phyloP scores from a whole-genome alignment of 2,329 filamentous ascomycete species.

The Tolypocladium sp. region DNA sequence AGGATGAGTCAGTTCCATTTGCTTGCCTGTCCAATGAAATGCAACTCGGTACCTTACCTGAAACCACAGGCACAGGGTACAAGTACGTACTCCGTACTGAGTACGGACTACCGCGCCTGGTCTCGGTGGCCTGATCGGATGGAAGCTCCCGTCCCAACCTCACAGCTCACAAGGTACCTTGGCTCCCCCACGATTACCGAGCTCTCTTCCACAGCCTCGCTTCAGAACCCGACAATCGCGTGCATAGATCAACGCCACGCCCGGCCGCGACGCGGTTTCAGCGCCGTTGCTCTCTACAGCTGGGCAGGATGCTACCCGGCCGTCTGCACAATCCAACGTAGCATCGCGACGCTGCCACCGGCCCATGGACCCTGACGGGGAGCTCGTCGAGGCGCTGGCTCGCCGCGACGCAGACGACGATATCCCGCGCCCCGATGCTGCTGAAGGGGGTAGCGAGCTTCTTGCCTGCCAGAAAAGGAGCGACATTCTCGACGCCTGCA shows the following conservation, averaged over 20 bases:
- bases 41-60: no score
- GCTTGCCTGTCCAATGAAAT: background rate
- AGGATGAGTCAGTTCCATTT: background rate
- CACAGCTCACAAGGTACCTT: background rate
- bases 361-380: conserved; percentile 8
- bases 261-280: background rate
- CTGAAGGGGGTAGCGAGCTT: conserved; percentile 1
- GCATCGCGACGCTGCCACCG: background rate
- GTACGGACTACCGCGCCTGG: background rate
- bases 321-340: background rate
- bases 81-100: no score
- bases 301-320: background rate
- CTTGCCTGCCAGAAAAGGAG: conserved; percentile 24
- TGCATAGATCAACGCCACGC: background rate
- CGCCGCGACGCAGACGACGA: conserved; percentile 2
- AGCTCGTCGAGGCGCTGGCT: conserved; percentile 2
- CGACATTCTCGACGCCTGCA: conserved; percentile 47
- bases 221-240: background rate
- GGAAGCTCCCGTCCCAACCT: background rate
- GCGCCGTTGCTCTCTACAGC: background rate
- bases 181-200: background rate
- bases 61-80: background rate
- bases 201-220: background rate
- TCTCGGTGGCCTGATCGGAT: background rate
- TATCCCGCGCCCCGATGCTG: conserved; percentile 5